Evolutionary conservation across 768 basidiomycete species (phyloP), one percentile per base, ranked within the genome.

Genomic region (Holtermannia corniformis): DNA sequence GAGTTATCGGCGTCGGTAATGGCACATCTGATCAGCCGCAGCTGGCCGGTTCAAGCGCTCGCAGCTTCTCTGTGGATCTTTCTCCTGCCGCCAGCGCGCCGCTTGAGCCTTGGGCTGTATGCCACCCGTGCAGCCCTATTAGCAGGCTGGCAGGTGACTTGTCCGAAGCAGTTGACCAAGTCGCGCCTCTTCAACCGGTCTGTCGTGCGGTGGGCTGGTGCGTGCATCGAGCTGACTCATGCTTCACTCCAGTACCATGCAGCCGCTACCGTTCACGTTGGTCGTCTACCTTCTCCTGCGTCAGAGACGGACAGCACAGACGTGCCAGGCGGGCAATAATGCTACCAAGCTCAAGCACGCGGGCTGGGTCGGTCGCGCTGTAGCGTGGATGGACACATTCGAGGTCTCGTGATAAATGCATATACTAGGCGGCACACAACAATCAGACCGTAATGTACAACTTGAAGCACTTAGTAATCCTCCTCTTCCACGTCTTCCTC

Each of bases 401-500:
- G 32, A 16, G 10, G 32, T 16, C 32, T 37, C 32, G 32, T 37
- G 10, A 37, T 37, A 37, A 37, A 37, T 7, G 32, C 16, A 37
- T n/a, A n/a, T n/a, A n/a, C n/a, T n/a, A n/a, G n/a, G n/a, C n/a
- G n/a, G n/a, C n/a, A n/a, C n/a, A n/a, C n/a, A n/a, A n/a, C n/a
- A n/a, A n/a, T n/a, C n/a, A n/a, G n/a, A n/a, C n/a, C n/a, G n/a
- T n/a, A n/a, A n/a, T n/a, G n/a, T n/a, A 37, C 32, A 7, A 7
- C 32, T 37, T 37, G 32, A 37, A 37, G 24, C 49, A 27, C 32
- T 14, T 24, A 27, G 12, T 57, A 45, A 49, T 59, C 55, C 46
- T 57, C 60, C 13, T 67, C 62, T 27, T 64, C 55, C 13, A 28
- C 47, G 21, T 49, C 47, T 5, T 49, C 47, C 27, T 26, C 37